Evolutionary conservation across 148 eudicot genomes (phyloP).

Genomic region (Polygonum aviculare): DNA sequence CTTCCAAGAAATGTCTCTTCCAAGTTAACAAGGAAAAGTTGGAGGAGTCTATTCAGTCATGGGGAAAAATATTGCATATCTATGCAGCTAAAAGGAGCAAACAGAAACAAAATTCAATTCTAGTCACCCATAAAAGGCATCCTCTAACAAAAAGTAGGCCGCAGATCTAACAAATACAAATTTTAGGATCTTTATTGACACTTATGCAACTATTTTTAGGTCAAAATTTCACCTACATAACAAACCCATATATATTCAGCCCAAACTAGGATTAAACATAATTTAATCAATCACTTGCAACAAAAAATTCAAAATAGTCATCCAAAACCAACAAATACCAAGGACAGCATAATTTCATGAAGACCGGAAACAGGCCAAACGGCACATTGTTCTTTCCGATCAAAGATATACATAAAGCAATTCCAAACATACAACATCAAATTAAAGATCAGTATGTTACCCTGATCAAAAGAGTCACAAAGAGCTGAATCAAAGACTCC

Average conservation of each 20-base stretch:
- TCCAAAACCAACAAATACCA: neutral
- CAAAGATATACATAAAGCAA: neutral
- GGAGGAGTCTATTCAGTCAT: neutral
- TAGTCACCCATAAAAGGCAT: neutral
- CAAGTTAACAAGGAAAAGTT: neutral
- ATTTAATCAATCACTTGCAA: neutral
- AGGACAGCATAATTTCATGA: neutral
- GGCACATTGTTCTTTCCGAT: neutral
- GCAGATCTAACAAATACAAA: neutral
- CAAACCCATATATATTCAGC: neutral
- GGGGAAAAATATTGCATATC: neutral
- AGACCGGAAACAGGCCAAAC: neutral
- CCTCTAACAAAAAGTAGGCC: too few relatives aligned
- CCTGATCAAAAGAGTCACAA: constrained; percentile 63
- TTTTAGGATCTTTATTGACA: neutral
- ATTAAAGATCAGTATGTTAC: constrained; percentile 22
- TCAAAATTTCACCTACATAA: too few relatives aligned
- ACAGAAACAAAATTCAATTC: neutral
- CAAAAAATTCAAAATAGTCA: neutral
- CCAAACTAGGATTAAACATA: neutral
- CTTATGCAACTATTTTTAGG: too few relatives aligned
- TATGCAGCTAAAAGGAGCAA: neutral
- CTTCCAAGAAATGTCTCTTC: neutral
- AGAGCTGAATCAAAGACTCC: constrained; percentile 76
- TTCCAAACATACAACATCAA: neutral